Percentiles rank a stretch among this genome's conserved stretches.
These are phyloP conservation scores for Apiotrichum mycotoxinovorans DNA, from an alignment of 1,284 basidiomycete species.

Conservation along the genomic window DNA sequence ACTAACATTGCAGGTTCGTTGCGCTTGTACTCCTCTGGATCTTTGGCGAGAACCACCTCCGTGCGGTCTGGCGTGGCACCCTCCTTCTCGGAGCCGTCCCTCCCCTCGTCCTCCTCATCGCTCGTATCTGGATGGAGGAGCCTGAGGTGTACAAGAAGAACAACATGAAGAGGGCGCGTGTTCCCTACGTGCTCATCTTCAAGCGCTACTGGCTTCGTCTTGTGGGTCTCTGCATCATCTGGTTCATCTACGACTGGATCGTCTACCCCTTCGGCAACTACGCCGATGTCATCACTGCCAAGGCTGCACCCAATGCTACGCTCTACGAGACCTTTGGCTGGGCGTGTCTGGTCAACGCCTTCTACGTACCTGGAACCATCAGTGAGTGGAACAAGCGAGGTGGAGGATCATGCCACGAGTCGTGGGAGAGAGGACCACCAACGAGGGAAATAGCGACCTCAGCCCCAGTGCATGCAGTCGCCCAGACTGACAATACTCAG, in stretches of 20 bases:
- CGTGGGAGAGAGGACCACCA: no score
- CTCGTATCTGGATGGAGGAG: slow-evolving; percentile 82
- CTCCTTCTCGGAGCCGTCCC: slow-evolving; percentile 84
- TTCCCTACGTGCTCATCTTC: slow-evolving; percentile 66
- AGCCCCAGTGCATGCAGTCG: no score
- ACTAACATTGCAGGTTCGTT: slow-evolving; percentile 56
- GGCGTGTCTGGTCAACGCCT: slow-evolving; percentile 50
- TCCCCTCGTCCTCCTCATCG: slow-evolving; percentile 70
- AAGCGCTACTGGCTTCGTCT: slow-evolving; percentile 61
- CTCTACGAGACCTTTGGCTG: slow-evolving; percentile 43
- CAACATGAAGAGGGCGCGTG: slow-evolving; percentile 64
- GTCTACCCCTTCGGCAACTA: slow-evolving; percentile 71
- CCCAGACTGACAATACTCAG: no score
- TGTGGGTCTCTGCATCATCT: slow-evolving; percentile 36
- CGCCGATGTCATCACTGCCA: slow-evolving; percentile 59
- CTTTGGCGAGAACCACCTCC: slow-evolving; percentile 73
- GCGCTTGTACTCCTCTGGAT: slow-evolving; percentile 83
- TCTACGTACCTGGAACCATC: slow-evolving; percentile 50
- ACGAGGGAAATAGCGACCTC: no score
- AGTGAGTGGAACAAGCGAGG: not conserved
- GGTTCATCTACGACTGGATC: slow-evolving; percentile 67
- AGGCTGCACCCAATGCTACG: slow-evolving; percentile 22
- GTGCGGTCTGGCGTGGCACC: slow-evolving; percentile 81
- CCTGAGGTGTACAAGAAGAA: slow-evolving; percentile 50
- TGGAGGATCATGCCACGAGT: no score